A percentile compares a stretch with the other conserved stretches of the same genome.
Conservation (phyloP, 2,329 filamentous ascomycete species). For the Alternaria panax region DNA sequence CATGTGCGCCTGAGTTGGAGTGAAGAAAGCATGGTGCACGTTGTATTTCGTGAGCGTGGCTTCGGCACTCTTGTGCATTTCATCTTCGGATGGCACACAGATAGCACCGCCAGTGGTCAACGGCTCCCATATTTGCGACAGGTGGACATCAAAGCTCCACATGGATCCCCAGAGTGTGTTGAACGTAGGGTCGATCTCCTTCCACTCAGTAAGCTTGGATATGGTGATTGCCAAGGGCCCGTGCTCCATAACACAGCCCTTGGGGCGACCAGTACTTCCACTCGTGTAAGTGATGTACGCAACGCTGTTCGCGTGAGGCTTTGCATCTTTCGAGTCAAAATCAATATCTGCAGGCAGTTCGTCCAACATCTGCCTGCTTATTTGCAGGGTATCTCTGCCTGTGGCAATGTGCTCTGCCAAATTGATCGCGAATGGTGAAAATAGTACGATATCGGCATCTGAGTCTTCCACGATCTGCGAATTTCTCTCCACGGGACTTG, state of each 20-base stretch:
- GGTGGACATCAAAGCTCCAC: neutral
- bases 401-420: neutral
- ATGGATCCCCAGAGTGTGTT: neutral
- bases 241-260: neutral
- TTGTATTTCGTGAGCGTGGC: neutral
- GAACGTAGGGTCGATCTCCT: neutral
- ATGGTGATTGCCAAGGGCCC: neutral
- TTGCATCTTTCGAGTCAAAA: neutral
- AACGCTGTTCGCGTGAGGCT: neutral
- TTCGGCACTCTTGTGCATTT: neutral
- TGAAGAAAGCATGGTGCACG: neutral
- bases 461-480: neutral
- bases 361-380: neutral
- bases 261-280: neutral
- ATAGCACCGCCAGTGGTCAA: neutral
- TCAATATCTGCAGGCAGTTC: neutral
- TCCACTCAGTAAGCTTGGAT: neutral
- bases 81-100: neutral
- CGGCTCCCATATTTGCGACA: neutral
- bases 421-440: neutral
- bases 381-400: neutral
- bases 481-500: neutral
- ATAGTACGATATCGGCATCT: neutral
- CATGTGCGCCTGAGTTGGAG: neutral
- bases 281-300: neutral